Percentiles rank a stretch among this genome's conserved stretches.
Evolutionary conservation across 768 basidiomycete genomes (phyloP).

Genomic region (Termitomyces sp.): DNA sequence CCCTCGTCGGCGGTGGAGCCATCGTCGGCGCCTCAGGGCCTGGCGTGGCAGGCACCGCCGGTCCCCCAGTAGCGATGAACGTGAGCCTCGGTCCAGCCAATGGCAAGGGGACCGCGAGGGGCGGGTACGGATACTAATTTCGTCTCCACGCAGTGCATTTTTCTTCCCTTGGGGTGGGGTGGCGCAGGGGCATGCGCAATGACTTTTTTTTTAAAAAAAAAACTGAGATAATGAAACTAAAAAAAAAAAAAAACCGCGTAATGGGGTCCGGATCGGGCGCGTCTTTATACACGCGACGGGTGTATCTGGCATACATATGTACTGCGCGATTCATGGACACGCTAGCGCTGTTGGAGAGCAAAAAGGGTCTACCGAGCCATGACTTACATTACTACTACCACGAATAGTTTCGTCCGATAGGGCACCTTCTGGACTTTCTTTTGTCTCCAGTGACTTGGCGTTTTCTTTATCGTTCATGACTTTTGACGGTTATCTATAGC

Average conservation of each 20-base stretch:
- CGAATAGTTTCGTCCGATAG: neutral
- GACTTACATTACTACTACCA: neutral
- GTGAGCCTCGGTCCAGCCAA: slow-evolving; percentile 1
- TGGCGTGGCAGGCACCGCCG: slow-evolving; percentile 16
- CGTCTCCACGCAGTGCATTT: too few relatives aligned
- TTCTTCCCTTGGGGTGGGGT: too few relatives aligned
- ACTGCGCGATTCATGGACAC: neutral
- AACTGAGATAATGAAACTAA: neutral
- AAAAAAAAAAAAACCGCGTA: neutral
- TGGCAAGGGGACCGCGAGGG: neutral
- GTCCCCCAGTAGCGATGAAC: slow-evolving; percentile 1
- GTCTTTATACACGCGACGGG: neutral
- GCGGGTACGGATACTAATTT: neutral
- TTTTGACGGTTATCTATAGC: neutral
- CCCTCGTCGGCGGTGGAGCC: slow-evolving; percentile 63
- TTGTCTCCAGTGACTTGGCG: neutral
- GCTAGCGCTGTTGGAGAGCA: neutral
- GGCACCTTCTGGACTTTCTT: neutral
- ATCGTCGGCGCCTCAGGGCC: slow-evolving; percentile 36
- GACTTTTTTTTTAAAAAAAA: neutral
- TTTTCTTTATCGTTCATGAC: neutral
- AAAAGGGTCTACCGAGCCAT: neutral
- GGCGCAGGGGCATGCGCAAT: neutral
- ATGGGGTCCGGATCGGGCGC: neutral
- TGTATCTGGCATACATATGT: slow-evolving; percentile 1